Base-by-base conservation (phyloP, 305 asterid genomes). In the Nicotiana rustica region DNA sequence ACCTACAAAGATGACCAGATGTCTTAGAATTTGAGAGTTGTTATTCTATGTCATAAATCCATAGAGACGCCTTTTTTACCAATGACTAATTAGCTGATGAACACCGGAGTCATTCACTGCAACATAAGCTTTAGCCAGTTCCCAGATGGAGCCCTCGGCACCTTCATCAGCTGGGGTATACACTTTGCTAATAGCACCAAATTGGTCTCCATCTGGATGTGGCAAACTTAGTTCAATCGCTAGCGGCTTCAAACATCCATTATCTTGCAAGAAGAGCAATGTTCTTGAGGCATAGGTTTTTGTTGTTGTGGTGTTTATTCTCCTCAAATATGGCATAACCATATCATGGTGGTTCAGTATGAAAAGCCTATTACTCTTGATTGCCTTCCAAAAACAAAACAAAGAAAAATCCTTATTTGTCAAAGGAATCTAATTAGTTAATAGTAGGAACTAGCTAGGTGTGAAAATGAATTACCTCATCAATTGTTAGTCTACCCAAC, bases 181-280 rank as follows among this genome's bases (percentile, higher is more conserved):
- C 21, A 95, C 98, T n/a, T 81, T 64, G 86, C 95, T 93, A 35
- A 90, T 78, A 6, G 92, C 87, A 41, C 98, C 97, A 19, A 61
- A 81, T 82, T 88, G 84, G 82, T 91, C 93, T 31, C 91, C 97
- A 0, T 92, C 84, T 33, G 93, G 91, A 88, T 88, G 90, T 31
- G 97, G 97, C 85, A 91, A 88, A 88, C 97, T 93, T 75, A 93
- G 83, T 85, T 95, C 99, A 81, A 92, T 93, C 62, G 91, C 97
- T 36, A 93, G 14, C 5, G 98, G 99, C 85, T 83, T 91, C 86
- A 95, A 86, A 1, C 91, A 90, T 62, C 96, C 97, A 67, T 94
- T 93, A 8, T 78, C 61, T 88, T 90, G 88, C 86, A 94, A 81
- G 86, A 90, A 91, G 60, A 96, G 91, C 18, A 93, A 78, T 1